Conservation (phyloP, 805 yeast genomes). For the Sugiyamaella floridensis region DNA sequence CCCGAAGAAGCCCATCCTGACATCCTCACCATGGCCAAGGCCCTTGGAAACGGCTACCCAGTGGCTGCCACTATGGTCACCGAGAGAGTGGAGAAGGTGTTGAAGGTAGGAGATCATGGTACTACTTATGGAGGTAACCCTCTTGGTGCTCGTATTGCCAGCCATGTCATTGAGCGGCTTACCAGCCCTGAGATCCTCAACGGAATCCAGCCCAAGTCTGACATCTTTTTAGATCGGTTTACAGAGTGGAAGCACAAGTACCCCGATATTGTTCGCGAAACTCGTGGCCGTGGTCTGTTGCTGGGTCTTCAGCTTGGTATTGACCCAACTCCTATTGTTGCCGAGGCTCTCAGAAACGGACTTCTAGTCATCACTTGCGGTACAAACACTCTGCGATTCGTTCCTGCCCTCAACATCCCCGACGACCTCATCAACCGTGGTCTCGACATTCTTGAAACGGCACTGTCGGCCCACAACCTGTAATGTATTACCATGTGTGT, state of each 20-base stretch:
- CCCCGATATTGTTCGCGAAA: slow-evolving; percentile 55
- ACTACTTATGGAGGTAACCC: slow-evolving; percentile 98
- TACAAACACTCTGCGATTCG: slow-evolving; percentile 79
- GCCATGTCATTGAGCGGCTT: slow-evolving; percentile 64
- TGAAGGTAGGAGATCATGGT: slow-evolving; percentile 93
- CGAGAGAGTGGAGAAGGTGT: slow-evolving; percentile 62
- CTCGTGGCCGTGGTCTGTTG: slow-evolving; percentile 85
- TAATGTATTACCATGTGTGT: too few species aligned
- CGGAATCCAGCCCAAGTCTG: slow-evolving; percentile 55
- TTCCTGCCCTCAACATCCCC: slow-evolving; percentile 84
- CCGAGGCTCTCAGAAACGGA: slow-evolving; percentile 69
- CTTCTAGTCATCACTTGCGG: slow-evolving; percentile 87
- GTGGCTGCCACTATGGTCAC: slow-evolving; percentile 89
- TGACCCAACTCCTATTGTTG: slow-evolving; percentile 57
- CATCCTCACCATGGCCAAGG: slow-evolving; percentile 89
- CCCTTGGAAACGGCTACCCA: slow-evolving; percentile 94
- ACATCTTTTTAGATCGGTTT: slow-evolving; percentile 44
- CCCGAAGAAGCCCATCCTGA: slow-evolving; percentile 88
- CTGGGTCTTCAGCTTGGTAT: slow-evolving; percentile 72
- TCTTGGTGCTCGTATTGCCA: slow-evolving; percentile 74
- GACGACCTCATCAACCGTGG: slow-evolving; percentile 66
- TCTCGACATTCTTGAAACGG: slow-evolving; percentile 59
- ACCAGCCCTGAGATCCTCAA: slow-evolving; percentile 53
- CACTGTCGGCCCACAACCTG: not conserved
- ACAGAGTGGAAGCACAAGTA: slow-evolving; percentile 41